Conservation (phyloP, 2,329 filamentous ascomycete species). For the Curvularia sp. region DNA sequence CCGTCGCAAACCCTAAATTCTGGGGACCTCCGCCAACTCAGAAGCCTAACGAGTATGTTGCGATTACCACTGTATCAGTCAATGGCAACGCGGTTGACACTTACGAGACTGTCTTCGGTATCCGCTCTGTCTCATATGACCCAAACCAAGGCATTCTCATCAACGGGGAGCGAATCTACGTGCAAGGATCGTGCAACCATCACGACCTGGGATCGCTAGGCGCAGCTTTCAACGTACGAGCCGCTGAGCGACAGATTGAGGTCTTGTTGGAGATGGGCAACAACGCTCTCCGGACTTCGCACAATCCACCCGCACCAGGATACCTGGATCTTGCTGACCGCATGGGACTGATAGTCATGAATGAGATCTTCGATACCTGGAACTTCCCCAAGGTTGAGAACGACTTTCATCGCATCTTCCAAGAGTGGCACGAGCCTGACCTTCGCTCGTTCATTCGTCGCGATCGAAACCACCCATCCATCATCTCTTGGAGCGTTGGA, state of each 20-base stretch:
- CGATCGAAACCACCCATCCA: slow-evolving; percentile 63
- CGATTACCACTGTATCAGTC: slow-evolving; percentile 53
- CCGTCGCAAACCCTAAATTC: slow-evolving; percentile 52
- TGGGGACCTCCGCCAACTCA: slow-evolving; percentile 60
- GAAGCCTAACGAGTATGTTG: slow-evolving; percentile 58
- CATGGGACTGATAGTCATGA: slow-evolving; percentile 60
- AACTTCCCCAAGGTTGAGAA: slow-evolving; percentile 55
- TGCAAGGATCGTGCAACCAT: slow-evolving; percentile 60
- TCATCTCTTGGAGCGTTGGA: slow-evolving; percentile 62
- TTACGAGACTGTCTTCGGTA: slow-evolving; percentile 61
- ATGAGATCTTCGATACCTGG: slow-evolving; percentile 65
- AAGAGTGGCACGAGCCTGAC: slow-evolving; percentile 63
- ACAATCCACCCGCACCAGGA: slow-evolving; percentile 63
- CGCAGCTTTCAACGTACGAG: slow-evolving; percentile 60
- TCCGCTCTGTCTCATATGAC: slow-evolving; percentile 56
- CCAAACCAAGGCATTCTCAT: slow-evolving; percentile 55
- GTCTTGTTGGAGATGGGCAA: slow-evolving; percentile 60
- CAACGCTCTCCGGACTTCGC: slow-evolving; percentile 62
- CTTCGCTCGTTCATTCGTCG: slow-evolving; percentile 61
- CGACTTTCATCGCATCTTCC: slow-evolving; percentile 62
- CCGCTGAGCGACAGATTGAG: slow-evolving; percentile 59
- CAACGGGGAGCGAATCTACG: slow-evolving; percentile 56
- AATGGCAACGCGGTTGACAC: slow-evolving; percentile 47
- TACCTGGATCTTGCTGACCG: slow-evolving; percentile 60
- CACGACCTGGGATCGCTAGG: slow-evolving; percentile 62